phyloP scores from a whole-genome alignment of 2,329 filamentous ascomycete species.

The Aspergillus viridinutans region DNA sequence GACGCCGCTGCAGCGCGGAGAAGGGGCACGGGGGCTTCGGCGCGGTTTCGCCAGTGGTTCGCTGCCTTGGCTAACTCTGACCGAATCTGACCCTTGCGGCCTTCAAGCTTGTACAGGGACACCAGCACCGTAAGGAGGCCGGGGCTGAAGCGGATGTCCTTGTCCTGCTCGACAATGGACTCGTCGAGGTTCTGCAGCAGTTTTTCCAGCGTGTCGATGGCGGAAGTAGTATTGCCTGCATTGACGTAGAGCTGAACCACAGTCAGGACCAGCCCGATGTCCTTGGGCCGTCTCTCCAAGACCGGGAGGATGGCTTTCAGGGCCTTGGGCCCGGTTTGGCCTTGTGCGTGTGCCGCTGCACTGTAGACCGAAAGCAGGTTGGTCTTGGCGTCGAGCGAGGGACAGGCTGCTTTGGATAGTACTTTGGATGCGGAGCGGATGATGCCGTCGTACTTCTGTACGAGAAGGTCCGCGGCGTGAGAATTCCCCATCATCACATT shows the following conservation, averaged over 20 bases:
- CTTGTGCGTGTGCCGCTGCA: slow-evolving; percentile 65
- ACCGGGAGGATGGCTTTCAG: slow-evolving; percentile 66
- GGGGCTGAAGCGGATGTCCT: slow-evolving; percentile 74
- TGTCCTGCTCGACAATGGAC: slow-evolving; percentile 51
- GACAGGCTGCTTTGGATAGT: slow-evolving; percentile 45
- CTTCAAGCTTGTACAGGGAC: slow-evolving; percentile 71
- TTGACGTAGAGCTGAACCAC: slow-evolving; percentile 76
- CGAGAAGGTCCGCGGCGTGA: slow-evolving; percentile 54
- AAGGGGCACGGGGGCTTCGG: slow-evolving; percentile 59
- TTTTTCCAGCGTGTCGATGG: slow-evolving; percentile 68
- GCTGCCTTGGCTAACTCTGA: slow-evolving; percentile 74
- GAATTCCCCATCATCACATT: slow-evolving; percentile 51
- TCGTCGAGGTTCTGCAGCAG: slow-evolving; percentile 70
- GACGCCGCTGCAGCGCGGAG: slow-evolving; percentile 78
- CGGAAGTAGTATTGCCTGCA: slow-evolving; percentile 66
- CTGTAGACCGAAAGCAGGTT: slow-evolving; percentile 61
- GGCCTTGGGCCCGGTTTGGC: slow-evolving; percentile 60
- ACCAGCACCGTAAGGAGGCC: slow-evolving; percentile 78
- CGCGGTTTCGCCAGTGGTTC: slow-evolving; percentile 69
- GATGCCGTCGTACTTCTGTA: slow-evolving; percentile 58
- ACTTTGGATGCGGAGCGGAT: slow-evolving; percentile 51
- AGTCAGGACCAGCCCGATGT: slow-evolving; percentile 75
- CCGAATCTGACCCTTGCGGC: slow-evolving; percentile 67
- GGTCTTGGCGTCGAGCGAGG: slow-evolving; percentile 48
- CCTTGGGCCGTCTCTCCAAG: slow-evolving; percentile 68